A percentile compares a stretch with the other conserved stretches of the same genome.
Evolutionary conservation across 352 stramenopile genomes (phyloP).

Genomic region (Thalassiosira ordinaria): DNA sequence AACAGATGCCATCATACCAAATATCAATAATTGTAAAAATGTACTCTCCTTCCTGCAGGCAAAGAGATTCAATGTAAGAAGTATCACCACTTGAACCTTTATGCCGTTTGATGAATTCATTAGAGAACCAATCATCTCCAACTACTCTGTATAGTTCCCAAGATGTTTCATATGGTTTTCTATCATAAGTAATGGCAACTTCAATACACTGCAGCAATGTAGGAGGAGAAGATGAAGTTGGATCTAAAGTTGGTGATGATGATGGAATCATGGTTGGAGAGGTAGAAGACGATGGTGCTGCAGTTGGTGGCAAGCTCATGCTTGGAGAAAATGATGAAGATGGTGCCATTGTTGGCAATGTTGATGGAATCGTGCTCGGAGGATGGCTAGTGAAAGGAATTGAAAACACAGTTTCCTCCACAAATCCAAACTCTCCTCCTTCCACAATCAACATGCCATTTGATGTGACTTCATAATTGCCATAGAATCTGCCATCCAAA

Average conservation of each 20-base stretch:
- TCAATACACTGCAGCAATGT: too few relatives aligned
- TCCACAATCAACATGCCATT: background rate
- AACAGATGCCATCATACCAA: constrained; percentile 1
- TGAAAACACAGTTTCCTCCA: constrained; percentile 7
- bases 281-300: background rate
- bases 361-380: too few relatives aligned
- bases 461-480: constrained; percentile 3
- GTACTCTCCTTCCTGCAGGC: constrained; percentile 4
- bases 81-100: background rate
- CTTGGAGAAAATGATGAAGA: too few relatives aligned
- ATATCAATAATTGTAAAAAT: constrained; percentile 16
- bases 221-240: background rate
- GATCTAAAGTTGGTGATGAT: background rate
- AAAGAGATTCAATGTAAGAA: background rate
- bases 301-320: background rate
- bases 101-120: background rate
- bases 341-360: too few relatives aligned
- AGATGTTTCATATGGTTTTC: background rate
- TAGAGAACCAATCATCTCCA: background rate
- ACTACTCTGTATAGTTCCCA: background rate
- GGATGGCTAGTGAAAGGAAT: too few relatives aligned
- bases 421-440: background rate
- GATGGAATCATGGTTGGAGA: background rate
- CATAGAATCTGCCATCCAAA: too few relatives aligned
- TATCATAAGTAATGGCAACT: background rate